A percentile compares a stretch with the other conserved stretches of the same genome.
Evolutionary conservation across 176 grass and related monocot genomes (phyloP).

Genomic region (Tillandsia leiboldiana): DNA sequence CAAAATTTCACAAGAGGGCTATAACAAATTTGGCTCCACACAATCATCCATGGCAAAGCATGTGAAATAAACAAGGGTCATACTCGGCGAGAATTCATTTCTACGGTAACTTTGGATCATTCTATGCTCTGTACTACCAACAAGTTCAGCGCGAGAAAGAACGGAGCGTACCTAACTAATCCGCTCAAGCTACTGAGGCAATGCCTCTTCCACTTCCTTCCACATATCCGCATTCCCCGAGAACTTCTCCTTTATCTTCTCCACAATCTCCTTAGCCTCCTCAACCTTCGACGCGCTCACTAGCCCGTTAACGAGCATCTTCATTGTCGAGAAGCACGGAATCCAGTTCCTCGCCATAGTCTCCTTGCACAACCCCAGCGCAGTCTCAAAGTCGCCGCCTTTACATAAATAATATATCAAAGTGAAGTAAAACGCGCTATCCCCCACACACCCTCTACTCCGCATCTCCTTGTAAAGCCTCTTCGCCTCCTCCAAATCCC

Average conservation of each 20-base stretch:
- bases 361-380: conserved; percentile 46
- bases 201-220: conserved; percentile 79
- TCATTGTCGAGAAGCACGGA: conserved; percentile 77
- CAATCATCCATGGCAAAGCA: too few species aligned
- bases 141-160: background rate
- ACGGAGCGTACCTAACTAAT: background rate
- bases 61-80: too few species aligned
- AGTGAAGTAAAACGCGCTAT: conserved; percentile 38
- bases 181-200: conserved; percentile 38
- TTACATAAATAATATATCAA: conserved; percentile 44
- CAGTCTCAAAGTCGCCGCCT: conserved; percentile 63
- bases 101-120: background rate
- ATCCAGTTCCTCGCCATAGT: conserved; percentile 43
- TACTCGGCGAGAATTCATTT: too few species aligned
- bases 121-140: background rate
- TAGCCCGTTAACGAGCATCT: conserved; percentile 84
- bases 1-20: too few species aligned
- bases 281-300: conserved; percentile 43
- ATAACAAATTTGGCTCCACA: too few species aligned
- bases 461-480: conserved; percentile 66
- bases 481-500: conserved; percentile 67
- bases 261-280: conserved; percentile 64
- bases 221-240: conserved; percentile 38
- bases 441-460: conserved; percentile 28
- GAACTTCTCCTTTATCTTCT: conserved; percentile 87